Evolutionary conservation across 1,284 basidiomycete species (phyloP).

Genomic region (Pulchroboletus neoregius): DNA sequence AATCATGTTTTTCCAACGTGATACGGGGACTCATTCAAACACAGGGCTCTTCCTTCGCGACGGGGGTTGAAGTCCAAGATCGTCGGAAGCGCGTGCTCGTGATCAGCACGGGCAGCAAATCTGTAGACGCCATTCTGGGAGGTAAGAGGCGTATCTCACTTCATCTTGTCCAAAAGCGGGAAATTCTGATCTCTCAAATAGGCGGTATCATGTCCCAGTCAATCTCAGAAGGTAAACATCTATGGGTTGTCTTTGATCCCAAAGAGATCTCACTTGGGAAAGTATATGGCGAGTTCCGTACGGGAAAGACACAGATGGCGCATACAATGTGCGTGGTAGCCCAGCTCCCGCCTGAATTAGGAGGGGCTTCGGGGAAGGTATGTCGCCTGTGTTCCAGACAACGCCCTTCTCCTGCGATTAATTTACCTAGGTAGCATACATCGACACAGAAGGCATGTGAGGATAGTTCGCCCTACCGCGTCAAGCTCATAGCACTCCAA

Average conservation of each 20-base stretch:
- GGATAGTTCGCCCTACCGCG: neutral
- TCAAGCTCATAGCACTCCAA: slow-evolving; percentile 24
- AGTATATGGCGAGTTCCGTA: slow-evolving; percentile 81
- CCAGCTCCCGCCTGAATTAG: slow-evolving; percentile 85
- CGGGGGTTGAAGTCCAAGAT: slow-evolving; percentile 84
- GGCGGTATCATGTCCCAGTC: slow-evolving; percentile 88
- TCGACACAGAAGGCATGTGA: slow-evolving; percentile 78
- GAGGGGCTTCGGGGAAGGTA: slow-evolving; percentile 86
- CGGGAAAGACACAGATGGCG: slow-evolving; percentile 88
- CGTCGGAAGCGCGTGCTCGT: slow-evolving; percentile 74
- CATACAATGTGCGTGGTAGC: slow-evolving; percentile 89
- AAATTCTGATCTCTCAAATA: slow-evolving; percentile 26
- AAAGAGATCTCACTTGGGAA: slow-evolving; percentile 1
- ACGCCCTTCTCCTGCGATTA: neutral
- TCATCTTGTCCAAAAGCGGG: neutral
- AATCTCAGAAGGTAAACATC: slow-evolving; percentile 74
- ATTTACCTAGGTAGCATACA: slow-evolving; percentile 72
- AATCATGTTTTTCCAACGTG: neutral
- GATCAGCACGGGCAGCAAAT: slow-evolving; percentile 89
- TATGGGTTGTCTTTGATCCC: neutral
- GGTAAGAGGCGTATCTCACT: slow-evolving; percentile 42
- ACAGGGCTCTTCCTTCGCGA: slow-evolving; percentile 83
- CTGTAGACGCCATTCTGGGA: slow-evolving; percentile 83
- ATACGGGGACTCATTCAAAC: slow-evolving; percentile 2
- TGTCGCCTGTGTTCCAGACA: slow-evolving; percentile 3